Evolutionary conservation across 2,329 filamentous ascomycete genomes (phyloP).

Genomic region (Cylindrodendrum hubeiense): DNA sequence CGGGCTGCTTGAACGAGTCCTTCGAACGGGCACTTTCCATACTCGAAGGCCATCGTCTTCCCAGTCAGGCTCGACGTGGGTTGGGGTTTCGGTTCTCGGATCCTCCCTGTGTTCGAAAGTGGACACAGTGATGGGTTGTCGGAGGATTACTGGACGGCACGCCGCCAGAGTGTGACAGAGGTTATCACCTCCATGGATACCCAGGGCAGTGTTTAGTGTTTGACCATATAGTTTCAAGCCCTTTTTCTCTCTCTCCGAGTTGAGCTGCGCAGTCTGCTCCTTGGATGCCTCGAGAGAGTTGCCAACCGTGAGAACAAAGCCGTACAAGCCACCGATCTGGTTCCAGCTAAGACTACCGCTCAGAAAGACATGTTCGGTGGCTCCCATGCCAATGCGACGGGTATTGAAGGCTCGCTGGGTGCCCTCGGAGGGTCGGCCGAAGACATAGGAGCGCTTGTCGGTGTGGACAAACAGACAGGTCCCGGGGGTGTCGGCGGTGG

Average conservation of each 20-base stretch:
- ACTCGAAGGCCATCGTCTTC: conserved; percentile 82
- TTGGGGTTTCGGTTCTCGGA: conserved; percentile 46
- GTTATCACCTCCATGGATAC: conserved; percentile 86
- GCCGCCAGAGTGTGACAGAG: conserved; percentile 85
- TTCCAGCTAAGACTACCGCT: conserved; percentile 83
- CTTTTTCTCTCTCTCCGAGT: conserved; percentile 55
- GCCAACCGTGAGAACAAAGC: conserved; percentile 86
- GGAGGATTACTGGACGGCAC: conserved; percentile 85
- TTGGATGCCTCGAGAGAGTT: conserved; percentile 68
- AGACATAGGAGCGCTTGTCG: conserved; percentile 84
- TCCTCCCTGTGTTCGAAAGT: conserved; percentile 74
- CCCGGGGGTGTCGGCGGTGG: conserved; percentile 89
- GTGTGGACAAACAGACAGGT: conserved; percentile 83
- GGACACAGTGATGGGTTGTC: conserved; percentile 82
- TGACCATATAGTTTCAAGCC: conserved; percentile 47
- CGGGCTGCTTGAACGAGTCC: conserved; percentile 49
- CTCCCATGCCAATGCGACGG: conserved; percentile 73
- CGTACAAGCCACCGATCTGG: conserved; percentile 84
- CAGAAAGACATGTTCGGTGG: conserved; percentile 83
- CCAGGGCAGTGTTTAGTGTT: conserved; percentile 56
- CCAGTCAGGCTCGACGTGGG: conserved; percentile 71
- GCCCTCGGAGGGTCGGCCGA: conserved; percentile 87
- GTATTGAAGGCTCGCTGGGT: conserved; percentile 82
- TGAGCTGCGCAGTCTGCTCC: conserved; percentile 54
- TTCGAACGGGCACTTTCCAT: conserved; percentile 78